phyloP scores from a whole-genome alignment of 768 basidiomycete species.

The Trametes villosa region DNA sequence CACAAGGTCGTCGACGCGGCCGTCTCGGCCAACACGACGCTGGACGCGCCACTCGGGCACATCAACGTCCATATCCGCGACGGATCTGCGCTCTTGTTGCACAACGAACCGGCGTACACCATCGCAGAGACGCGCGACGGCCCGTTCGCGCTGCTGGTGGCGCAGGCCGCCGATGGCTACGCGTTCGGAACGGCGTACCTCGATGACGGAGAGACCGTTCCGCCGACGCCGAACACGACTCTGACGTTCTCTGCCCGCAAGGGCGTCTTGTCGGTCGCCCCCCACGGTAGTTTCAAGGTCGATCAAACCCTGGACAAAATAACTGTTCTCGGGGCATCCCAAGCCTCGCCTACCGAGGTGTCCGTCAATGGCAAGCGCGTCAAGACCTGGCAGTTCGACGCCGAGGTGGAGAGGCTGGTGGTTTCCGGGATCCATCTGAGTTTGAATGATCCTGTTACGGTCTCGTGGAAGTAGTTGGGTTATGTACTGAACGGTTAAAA shows the following conservation, averaged over 20 bases:
- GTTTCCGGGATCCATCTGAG: conserved; percentile 41
- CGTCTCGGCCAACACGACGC: conserved; percentile 48
- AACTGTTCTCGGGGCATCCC: conserved; percentile 56
- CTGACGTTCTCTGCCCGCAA: conserved; percentile 48
- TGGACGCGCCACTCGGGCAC: conserved; percentile 70
- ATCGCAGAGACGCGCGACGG: conserved; percentile 66
- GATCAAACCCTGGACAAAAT: conserved; percentile 53
- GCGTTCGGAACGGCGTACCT: conserved; percentile 68
- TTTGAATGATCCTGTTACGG: conserved; percentile 44
- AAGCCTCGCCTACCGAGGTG: conserved; percentile 42
- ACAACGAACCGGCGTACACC: conserved; percentile 68
- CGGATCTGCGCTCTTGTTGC: conserved; percentile 65
- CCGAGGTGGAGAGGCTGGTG: conserved; percentile 46
- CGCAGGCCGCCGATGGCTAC: conserved; percentile 49
- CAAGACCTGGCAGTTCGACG: conserved; percentile 45
- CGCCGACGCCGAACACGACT: conserved; percentile 56
- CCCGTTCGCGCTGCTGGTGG: conserved; percentile 65
- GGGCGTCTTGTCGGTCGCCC: conserved; percentile 43
- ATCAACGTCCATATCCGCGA: conserved; percentile 79
- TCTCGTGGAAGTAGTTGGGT: conserved; percentile 38
- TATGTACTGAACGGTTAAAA: too few relatives aligned
- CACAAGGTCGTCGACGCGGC: conserved; percentile 55
- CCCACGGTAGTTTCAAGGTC: conserved; percentile 47
- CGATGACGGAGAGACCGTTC: conserved; percentile 70
- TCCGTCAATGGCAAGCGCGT: conserved; percentile 15